Percentiles rank a stretch among this genome's conserved stretches.
These are phyloP conservation scores for Cyberlindnera suaveolens DNA, from an alignment of 805 yeast genomes.

Conservation along the genomic window DNA sequence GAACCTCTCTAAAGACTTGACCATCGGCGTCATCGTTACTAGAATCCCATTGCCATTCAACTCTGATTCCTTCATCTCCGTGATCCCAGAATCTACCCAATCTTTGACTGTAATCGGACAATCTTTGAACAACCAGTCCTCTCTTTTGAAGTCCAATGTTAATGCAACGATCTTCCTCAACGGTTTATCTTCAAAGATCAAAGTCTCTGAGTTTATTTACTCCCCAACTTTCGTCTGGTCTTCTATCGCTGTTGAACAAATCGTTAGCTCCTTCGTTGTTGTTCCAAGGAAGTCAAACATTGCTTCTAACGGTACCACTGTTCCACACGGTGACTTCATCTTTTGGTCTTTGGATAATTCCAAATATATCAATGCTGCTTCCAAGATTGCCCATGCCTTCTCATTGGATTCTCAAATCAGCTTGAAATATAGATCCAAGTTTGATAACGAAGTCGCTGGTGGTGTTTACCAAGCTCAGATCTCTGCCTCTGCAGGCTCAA, in stretches of 20 bases:
- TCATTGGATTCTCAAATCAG: slow-evolving; percentile 53
- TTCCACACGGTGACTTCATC: slow-evolving; percentile 30
- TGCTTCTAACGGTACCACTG: slow-evolving; percentile 1
- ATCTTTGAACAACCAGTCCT: slow-evolving; percentile 28
- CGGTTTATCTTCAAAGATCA: slow-evolving; percentile 24
- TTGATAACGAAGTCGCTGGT: slow-evolving; percentile 65
- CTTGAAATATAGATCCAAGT: slow-evolving; percentile 55
- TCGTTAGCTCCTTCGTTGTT: slow-evolving; percentile 37
- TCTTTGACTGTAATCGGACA: slow-evolving; percentile 67
- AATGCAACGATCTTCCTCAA: slow-evolving; percentile 60
- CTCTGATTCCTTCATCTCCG: slow-evolving; percentile 47
- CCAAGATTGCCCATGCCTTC: slow-evolving; percentile 61
- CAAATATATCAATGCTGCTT: slow-evolving; percentile 46
- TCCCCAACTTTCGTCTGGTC: slow-evolving; percentile 52
- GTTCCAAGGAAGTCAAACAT: slow-evolving; percentile 18
- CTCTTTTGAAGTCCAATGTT: slow-evolving; percentile 61
- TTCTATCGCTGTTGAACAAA: slow-evolving; percentile 42
- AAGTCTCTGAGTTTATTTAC: slow-evolving; percentile 48
- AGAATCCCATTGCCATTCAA: slow-evolving; percentile 82
- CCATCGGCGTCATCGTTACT: slow-evolving; percentile 59
- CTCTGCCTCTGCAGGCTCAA: slow-evolving; percentile 9
- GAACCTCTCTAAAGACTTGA: slow-evolving; percentile 17
- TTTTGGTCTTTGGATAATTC: slow-evolving; percentile 70
- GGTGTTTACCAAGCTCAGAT: slow-evolving; percentile 69
- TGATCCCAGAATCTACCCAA: slow-evolving; percentile 53